These are phyloP conservation scores for Vitis riparia DNA, from an alignment of 164 flowering plant species.

Conservation along the genomic window DNA sequence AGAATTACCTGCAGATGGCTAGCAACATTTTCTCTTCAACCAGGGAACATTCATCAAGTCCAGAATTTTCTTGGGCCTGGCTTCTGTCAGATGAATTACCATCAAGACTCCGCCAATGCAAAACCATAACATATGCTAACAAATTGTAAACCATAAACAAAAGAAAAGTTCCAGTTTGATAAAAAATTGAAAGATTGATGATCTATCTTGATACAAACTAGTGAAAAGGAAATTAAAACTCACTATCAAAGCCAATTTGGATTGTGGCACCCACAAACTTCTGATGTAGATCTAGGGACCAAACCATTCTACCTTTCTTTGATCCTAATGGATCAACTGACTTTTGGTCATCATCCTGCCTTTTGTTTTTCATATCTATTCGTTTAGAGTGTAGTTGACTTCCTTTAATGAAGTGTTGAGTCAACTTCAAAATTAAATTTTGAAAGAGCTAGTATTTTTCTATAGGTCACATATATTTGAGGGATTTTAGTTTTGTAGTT, in stretches of 20 bases:
- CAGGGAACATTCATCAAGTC: conserved; percentile 32
- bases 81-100: conserved; percentile 15
- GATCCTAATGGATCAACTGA: conserved; percentile 2
- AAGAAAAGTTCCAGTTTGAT: no score
- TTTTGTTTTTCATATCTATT: conserved; percentile 9
- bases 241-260: conserved; percentile 5
- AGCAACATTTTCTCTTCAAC: conserved; percentile 36
- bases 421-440: no score
- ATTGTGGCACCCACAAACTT: conserved; percentile 6
- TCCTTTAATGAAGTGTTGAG: no score
- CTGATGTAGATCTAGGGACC: conserved; percentile 6
- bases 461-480: no score
- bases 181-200: background rate
- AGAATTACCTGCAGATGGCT: conserved; percentile 38
- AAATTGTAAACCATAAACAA: background rate
- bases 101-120: background rate
- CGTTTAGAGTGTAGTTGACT: background rate
- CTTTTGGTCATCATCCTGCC: conserved; percentile 6
- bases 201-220: background rate
- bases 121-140: background rate
- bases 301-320: background rate
- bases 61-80: conserved; percentile 30
- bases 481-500: no score
- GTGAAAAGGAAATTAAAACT: no score
- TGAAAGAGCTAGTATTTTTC: no score